These are phyloP conservation scores for Litchi chinensis DNA, from an alignment of 345 rosid species.

Conservation along the genomic window DNA sequence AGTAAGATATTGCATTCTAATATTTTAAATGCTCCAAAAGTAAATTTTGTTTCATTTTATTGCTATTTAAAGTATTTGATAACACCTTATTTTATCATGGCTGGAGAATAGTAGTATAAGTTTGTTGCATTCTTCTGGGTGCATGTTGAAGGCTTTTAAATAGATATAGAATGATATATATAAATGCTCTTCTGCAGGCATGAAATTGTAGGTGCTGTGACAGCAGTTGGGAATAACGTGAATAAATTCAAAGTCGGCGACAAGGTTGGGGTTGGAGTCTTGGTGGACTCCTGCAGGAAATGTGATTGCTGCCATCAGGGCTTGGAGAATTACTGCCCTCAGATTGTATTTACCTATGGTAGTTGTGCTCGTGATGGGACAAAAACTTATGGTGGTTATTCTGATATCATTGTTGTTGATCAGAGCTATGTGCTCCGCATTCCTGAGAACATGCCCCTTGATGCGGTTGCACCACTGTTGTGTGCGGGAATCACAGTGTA, in stretches of 20 bases:
- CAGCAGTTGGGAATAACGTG: conserved; percentile 67
- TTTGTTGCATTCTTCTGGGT: neutral
- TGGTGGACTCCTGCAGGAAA: conserved; percentile 67
- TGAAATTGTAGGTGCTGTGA: conserved; percentile 76
- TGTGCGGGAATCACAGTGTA: conserved; percentile 92
- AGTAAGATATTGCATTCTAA: neutral
- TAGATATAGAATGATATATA: neutral
- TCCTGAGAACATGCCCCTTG: conserved; percentile 67
- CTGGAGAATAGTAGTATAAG: neutral
- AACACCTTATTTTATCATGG: neutral
- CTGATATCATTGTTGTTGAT: conserved; percentile 69
- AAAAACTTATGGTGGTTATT: conserved; percentile 72
- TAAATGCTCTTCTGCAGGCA: conserved; percentile 50
- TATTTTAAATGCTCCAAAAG: neutral
- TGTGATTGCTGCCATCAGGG: conserved; percentile 76
- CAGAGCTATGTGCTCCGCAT: conserved; percentile 65
- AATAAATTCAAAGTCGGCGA: conserved; percentile 65
- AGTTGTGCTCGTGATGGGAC: conserved; percentile 55
- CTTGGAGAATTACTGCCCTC: conserved; percentile 75
- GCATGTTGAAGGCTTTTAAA: neutral
- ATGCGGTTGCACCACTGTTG: conserved; percentile 71
- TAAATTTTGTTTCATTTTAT: neutral
- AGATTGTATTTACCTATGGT: conserved; percentile 56
- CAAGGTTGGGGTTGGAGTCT: conserved; percentile 78
- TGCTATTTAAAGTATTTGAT: neutral